Evolutionary conservation across 2,329 filamentous ascomycete species (phyloP).

Genomic region (Trichophyton simii): DNA sequence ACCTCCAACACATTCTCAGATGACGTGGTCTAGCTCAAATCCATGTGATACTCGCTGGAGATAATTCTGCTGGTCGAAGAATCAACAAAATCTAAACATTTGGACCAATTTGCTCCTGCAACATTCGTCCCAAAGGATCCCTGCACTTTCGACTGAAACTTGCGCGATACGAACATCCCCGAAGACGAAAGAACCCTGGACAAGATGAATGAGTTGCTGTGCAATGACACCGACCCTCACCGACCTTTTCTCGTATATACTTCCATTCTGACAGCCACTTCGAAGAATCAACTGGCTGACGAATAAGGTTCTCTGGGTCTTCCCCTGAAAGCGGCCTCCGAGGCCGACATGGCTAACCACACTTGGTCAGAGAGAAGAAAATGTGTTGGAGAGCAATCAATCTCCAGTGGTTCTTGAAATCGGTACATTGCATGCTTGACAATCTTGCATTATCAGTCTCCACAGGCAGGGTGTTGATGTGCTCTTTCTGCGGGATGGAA

Average conservation of each 20-base stretch:
- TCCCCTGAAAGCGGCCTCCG: background rate
- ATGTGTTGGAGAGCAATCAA: background rate
- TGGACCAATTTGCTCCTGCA: background rate
- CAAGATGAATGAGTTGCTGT: background rate
- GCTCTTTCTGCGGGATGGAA: background rate
- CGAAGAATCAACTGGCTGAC: background rate
- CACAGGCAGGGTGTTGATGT: background rate
- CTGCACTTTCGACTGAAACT: background rate
- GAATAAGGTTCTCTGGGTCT: background rate
- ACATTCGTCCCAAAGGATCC: background rate
- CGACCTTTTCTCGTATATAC: slow-evolving; percentile 2
- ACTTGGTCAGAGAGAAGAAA: background rate
- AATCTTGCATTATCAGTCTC: background rate
- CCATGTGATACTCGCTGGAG: background rate
- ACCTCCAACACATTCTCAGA: background rate
- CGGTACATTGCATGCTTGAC: background rate
- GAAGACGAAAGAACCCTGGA: background rate
- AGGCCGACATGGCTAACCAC: background rate
- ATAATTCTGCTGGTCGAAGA: background rate
- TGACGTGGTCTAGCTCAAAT: background rate
- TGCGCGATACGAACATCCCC: slow-evolving; percentile 1
- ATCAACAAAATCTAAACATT: background rate
- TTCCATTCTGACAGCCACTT: background rate
- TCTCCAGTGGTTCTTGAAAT: background rate
- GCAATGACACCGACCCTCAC: background rate